Evolutionary conservation across 306 rosid species (phyloP), one percentile per base, ranked within the genome.

Genomic region (Gastrolobium villosum): DNA sequence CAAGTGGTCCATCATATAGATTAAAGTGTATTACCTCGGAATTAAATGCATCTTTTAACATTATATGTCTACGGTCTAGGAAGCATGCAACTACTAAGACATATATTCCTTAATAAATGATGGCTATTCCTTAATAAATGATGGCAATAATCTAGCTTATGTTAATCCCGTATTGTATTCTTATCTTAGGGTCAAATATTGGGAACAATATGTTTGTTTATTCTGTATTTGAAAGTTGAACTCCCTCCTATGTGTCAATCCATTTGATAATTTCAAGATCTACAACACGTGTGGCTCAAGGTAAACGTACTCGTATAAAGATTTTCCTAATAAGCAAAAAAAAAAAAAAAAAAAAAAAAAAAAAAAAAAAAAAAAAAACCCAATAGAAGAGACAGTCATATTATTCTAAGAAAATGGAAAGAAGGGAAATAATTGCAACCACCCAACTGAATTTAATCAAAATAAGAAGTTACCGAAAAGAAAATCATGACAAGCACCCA

Each of bases 391-490:
- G 37, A 10, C 10, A 31, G n/a, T 14, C 7, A 8, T 69, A 32
- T 32, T 10, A 46, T 61, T 14, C 34, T 46, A 63, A 30, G 39
- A 14, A 44, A 35, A 68, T 31, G 36, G n/a, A 66, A 55, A 7
- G 39, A 15, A 13, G 13, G 3, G 32, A 55, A 56, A 31, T 14
- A 48, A 32, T 37, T 39, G 66, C 52, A 46, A 31, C 70, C 76
- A 81, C 30, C 53, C 37, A 65, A 63, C 31, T 44, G 44, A 79
- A 80, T 45, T 72, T 68, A 53, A 72, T 64, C 67, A 53, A 26
- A 53, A 7, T 20, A 80, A 75, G 56, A 67, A 13, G 34, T 10
- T 31, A 35, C 46, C 13, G 4, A 57, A 40, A 48, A 48, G 39
- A 61, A 76, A 61, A 39, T 28, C 61, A 77, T 26, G 66, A 68